Conservation (phyloP, 78 protist species). For the Emiliania huxleyi region DNA sequence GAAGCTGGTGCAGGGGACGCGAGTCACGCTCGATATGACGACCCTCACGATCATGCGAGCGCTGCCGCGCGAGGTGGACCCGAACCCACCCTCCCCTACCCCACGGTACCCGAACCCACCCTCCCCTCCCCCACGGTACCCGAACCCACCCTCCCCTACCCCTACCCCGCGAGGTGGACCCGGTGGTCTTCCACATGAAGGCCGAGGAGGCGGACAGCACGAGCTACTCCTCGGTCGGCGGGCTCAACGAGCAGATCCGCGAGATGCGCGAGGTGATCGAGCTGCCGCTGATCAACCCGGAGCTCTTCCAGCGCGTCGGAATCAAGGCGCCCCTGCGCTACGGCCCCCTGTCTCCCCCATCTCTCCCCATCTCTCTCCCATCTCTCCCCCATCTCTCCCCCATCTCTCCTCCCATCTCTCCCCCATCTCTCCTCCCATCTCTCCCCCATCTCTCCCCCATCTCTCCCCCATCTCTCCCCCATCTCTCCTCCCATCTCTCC, state of each 20-base stretch:
- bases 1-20: conserved; percentile 86
- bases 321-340: conserved; percentile 97
- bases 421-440: no score
- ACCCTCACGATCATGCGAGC: conserved; percentile 98
- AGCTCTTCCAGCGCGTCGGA: conserved; percentile 97
- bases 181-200: conserved; percentile 97
- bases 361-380: no score
- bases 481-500: no score
- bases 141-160: not conserved
- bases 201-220: conserved; percentile 76
- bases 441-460: no score
- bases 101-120: no score
- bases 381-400: no score
- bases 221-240: not conserved
- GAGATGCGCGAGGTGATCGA: conserved; percentile 96
- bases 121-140: no score
- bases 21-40: conserved; percentile 99
- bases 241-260: conserved; percentile 93
- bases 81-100: not conserved
- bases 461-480: no score
- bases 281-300: conserved; percentile 98
- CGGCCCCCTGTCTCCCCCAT: no score
- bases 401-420: no score
- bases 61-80: conserved; percentile 74
- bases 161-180: conserved; percentile 88